These are phyloP conservation scores for Neurospora tetrasperma DNA, from an alignment of 495 filamentous ascomycete genomes.

Conservation along the genomic window DNA sequence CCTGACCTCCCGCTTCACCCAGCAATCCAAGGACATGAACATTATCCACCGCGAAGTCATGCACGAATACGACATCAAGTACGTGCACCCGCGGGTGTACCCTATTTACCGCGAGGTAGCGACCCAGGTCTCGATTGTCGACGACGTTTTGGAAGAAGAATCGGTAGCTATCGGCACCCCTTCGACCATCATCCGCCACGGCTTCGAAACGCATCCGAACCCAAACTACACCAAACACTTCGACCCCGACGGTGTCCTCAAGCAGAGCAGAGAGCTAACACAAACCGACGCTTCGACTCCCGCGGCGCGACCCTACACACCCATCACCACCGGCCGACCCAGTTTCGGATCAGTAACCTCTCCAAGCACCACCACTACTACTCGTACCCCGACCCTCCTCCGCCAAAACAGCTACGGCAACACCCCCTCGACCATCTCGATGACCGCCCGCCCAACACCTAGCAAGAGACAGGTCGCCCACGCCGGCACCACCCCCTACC, in stretches of 20 bases:
- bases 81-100: constrained; percentile 80
- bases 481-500: constrained; percentile 1
- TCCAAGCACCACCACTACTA: not conserved
- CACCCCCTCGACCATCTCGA: constrained; percentile 2
- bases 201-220: constrained; percentile 78
- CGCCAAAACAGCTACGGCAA: constrained; percentile 4
- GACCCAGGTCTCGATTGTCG: constrained; percentile 52
- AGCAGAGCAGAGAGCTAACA: not conserved
- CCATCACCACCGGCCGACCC: not conserved
- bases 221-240: constrained; percentile 74
- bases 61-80: constrained; percentile 93
- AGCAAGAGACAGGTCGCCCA: constrained; percentile 4
- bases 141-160: constrained; percentile 37
- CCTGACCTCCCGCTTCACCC: constrained; percentile 59
- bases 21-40: constrained; percentile 73
- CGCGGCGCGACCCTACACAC: not conserved
- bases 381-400: constrained; percentile 1
- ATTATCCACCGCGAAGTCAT: constrained; percentile 86
- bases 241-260: constrained; percentile 48
- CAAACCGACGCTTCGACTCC: not conserved
- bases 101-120: constrained; percentile 73
- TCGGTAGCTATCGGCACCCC: constrained; percentile 67
- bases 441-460: not conserved
- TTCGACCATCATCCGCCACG: constrained; percentile 64
- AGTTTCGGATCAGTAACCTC: constrained; percentile 13